Evolutionary conservation across 1,284 basidiomycete genomes (phyloP), one percentile per base, ranked within the genome.

Genomic region (Meripilus lineatus): DNA sequence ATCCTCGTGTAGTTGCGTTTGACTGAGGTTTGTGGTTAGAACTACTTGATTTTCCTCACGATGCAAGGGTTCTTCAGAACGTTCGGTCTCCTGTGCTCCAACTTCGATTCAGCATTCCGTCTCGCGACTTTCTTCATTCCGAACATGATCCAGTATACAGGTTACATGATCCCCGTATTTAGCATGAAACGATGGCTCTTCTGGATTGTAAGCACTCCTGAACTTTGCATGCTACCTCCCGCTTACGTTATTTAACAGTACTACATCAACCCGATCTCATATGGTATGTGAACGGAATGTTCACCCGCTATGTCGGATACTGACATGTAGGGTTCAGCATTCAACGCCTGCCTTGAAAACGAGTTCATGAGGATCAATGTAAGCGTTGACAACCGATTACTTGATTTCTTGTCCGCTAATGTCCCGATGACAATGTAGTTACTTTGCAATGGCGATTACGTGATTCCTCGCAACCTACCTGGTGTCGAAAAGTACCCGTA

Each of bases 171-270:
- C 50, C 84, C 84, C 1, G 74, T 82, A 6, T 73, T 75, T 50
- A 70, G 76, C 46, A 92, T 94, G 89, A 86, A 90, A 61, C 69
- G 87, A 41, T 94, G 90, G 90, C 62, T 93, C 14, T 90, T 88
- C 70, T 93, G 90, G 89, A 79, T 91, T 35, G 81, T 81, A 54
- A 57, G 75, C 24, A 26, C 14, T 26, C 6, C 25, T 32, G 10
- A 30, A 30, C 25, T 25, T 23, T 24, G 15, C n/a, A n/a, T 39
- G 42, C 13, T 25, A 6, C 38, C 20, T 33, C 25, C 10, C 32
- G 32, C n/a, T 21, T 39, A 35, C 24, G 17, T 5, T n/a, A 11
- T 8, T 40, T 13, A 38, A 6, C 32, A 83, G 80, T 84, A 77
- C 56, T 86, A 89, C 62, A 64, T 89, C 50, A 86, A 89, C 55